Conservation (phyloP, 345 rosid species). For the Euphorbia pulcherrima region DNA sequence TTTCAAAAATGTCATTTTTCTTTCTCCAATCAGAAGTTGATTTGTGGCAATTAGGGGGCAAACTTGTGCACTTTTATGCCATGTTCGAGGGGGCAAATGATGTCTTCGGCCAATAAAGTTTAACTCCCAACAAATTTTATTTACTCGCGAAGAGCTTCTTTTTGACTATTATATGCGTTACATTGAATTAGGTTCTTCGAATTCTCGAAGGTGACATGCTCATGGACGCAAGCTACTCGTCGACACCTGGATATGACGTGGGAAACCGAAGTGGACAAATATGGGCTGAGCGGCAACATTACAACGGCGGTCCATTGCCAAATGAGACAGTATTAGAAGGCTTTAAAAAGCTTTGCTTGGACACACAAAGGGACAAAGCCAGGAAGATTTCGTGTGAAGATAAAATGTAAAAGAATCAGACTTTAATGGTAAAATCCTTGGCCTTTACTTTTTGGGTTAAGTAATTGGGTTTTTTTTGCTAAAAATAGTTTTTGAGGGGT, state of each 20-base stretch:
- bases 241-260: conserved; percentile 68
- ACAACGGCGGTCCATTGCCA: conserved; percentile 43
- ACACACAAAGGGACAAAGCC: conserved; percentile 44
- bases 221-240: conserved; percentile 55
- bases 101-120: no score
- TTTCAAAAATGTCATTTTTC: no score
- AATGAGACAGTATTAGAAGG: conserved; percentile 54
- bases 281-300: conserved; percentile 52
- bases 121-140: no score
- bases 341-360: conserved; percentile 56
- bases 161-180: background rate
- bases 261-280: conserved; percentile 86
- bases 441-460: background rate
- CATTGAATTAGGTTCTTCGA: conserved; percentile 72
- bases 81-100: no score
- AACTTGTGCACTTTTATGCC: no score
- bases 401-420: conserved; percentile 19
- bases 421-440: conserved; percentile 5
- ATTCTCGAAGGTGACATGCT: conserved; percentile 90
- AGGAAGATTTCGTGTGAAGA: conserved; percentile 33
- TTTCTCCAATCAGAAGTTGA: no score
- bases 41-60: no score
- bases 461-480: background rate
- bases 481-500: conserved; percentile 15
- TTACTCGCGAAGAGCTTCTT: no score